These are phyloP conservation scores for Paecilomyces sp. DNA, from an alignment of 2,329 filamentous ascomycete species.

Conservation along the genomic window DNA sequence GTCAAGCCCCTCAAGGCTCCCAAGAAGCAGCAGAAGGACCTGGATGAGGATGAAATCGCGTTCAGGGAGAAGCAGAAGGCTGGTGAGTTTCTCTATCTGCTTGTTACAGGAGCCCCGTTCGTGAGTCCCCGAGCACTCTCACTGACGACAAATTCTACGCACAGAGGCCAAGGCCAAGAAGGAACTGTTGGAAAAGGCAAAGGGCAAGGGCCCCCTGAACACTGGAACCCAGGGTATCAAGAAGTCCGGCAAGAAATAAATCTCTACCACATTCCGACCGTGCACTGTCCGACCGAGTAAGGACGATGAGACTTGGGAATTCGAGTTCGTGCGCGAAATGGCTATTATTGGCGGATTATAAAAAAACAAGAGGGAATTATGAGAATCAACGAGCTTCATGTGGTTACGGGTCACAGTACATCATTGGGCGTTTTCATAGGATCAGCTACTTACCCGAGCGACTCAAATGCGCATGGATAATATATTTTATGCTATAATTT, in stretches of 20 bases:
- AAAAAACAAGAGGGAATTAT: conserved; percentile 3
- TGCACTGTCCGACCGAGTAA: neutral
- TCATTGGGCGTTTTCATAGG: conserved; percentile 9
- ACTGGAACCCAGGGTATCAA: conserved; percentile 85
- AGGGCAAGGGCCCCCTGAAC: conserved; percentile 83
- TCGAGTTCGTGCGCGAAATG: neutral
- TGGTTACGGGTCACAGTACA: conserved; percentile 8
- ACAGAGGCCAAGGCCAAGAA: conserved; percentile 78
- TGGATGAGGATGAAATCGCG: conserved; percentile 81
- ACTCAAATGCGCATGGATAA: conserved; percentile 3
- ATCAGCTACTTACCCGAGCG: conserved; percentile 6
- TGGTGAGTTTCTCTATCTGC: conserved; percentile 50
- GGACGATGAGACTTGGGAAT: neutral
- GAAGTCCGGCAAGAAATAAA: conserved; percentile 95
- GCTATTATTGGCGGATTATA: neutral
- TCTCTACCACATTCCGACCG: neutral
- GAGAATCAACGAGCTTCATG: conserved; percentile 15
- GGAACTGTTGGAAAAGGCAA: conserved; percentile 72
- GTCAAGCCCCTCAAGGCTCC: conserved; percentile 78
- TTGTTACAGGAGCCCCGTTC: neutral
- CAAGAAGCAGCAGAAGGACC: conserved; percentile 76
- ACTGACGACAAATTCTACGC: neutral
- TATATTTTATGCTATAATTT: conserved; percentile 1
- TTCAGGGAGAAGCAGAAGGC: conserved; percentile 77
- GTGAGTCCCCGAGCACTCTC: neutral